Percentiles rank a stretch among this genome's conserved stretches.
Evolutionary conservation across 352 stramenopile genomes (phyloP).

Genomic region (Thraustotheca clavata): DNA sequence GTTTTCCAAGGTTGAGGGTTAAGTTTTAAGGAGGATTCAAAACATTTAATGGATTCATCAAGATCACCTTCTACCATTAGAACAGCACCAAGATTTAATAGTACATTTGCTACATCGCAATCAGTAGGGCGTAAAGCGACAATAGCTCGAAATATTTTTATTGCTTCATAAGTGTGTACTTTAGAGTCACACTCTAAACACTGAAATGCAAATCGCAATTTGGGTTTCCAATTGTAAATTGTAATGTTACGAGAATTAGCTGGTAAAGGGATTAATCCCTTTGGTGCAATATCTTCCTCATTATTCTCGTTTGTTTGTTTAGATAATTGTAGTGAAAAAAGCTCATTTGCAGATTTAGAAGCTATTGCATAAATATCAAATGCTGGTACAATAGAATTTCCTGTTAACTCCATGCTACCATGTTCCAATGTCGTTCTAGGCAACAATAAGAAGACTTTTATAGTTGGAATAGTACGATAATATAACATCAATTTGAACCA

Average conservation of each 20-base stretch:
- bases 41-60: neutral
- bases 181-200: neutral
- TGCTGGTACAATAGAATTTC: neutral
- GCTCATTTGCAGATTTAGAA: neutral
- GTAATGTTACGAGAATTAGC: slow-evolving; percentile 4
- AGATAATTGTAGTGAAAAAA: neutral
- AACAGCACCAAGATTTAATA: slow-evolving; percentile 4
- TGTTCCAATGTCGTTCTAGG: too few relatives aligned
- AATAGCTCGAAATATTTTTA: slow-evolving; percentile 9
- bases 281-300: neutral
- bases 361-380: neutral
- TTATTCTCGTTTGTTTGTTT: neutral
- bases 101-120: neutral
- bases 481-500: neutral
- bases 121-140: neutral
- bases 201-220: neutral
- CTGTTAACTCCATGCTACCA: too few relatives aligned
- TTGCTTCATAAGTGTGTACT: neutral
- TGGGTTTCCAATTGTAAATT: slow-evolving; percentile 6
- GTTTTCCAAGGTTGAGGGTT: neutral
- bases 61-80: neutral
- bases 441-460: too few relatives aligned
- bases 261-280: neutral
- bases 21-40: neutral
- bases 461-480: too few relatives aligned